Conservation (phyloP, 345 rosid species). For the Lepidium sativum region DNA sequence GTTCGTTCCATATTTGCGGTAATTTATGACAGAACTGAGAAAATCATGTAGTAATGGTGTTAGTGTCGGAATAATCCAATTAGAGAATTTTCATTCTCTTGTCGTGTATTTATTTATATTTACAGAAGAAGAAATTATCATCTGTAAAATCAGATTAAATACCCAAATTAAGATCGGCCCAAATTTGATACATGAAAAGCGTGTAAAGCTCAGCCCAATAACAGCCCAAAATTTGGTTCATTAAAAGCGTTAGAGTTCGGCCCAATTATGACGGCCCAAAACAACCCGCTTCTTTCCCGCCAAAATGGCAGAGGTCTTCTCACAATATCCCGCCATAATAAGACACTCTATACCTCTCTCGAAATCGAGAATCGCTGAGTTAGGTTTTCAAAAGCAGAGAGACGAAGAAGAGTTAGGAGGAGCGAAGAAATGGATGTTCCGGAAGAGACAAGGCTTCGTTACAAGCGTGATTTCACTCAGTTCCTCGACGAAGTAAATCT, state of each 20-base stretch:
- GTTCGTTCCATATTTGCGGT: not conserved
- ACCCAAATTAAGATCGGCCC: not conserved
- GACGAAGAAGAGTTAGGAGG: not conserved
- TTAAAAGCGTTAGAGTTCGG: no score
- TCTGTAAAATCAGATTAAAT: no score
- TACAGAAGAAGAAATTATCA: not conserved
- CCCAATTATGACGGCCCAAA: not conserved
- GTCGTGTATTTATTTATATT: not conserved
- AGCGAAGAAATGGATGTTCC: conserved; percentile 44
- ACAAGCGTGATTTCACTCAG: conserved; percentile 73
- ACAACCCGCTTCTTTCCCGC: conserved; percentile 14
- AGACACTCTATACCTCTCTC: not conserved
- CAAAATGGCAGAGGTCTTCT: not conserved
- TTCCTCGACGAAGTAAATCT: conserved; percentile 51
- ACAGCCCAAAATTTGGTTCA: no score
- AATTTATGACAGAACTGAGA: conserved; percentile 12
- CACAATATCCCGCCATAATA: conserved; percentile 12
- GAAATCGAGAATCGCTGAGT: not conserved
- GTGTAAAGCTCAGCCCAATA: not conserved
- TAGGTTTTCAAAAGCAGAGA: not conserved
- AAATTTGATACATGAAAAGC: not conserved
- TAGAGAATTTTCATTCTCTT: not conserved
- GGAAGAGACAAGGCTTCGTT: conserved; percentile 54
- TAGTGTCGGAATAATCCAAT: conserved; percentile 3
- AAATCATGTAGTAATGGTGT: not conserved